Conservation (phyloP, 805 yeast species). For the Spathaspora gorwiae region DNA sequence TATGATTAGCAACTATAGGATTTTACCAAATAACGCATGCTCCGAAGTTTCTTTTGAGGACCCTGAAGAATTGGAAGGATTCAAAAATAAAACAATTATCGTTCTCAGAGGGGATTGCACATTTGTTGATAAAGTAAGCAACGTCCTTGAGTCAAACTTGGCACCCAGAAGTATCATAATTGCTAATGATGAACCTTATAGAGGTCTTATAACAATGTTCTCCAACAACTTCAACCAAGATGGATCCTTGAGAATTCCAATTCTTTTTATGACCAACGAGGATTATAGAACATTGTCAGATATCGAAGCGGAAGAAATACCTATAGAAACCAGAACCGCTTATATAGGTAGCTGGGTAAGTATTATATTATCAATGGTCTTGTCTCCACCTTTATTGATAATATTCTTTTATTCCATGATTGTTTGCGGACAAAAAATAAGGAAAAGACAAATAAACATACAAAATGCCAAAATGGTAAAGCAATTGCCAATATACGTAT, state of each 20-base stretch:
- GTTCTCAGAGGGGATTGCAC: conserved; percentile 50
- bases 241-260: conserved; percentile 39
- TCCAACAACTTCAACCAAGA: conserved; percentile 42
- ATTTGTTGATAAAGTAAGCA: conserved; percentile 47
- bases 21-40: conserved; percentile 30
- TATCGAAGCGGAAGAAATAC: conserved; percentile 4
- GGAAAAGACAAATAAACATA: conserved; percentile 21
- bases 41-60: conserved; percentile 6
- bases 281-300: conserved; percentile 26
- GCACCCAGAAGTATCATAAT: conserved; percentile 49
- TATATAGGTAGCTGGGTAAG: conserved; percentile 35
- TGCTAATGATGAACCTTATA: conserved; percentile 47
- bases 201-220: conserved; percentile 53
- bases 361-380: conserved; percentile 36
- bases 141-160: conserved; percentile 32
- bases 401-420: conserved; percentile 29
- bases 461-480: conserved; percentile 30
- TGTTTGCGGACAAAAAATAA: conserved; percentile 23
- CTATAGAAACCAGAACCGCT: conserved; percentile 25
- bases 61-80: conserved; percentile 5
- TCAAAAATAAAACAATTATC: conserved; percentile 22
- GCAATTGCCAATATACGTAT: conserved; percentile 35
- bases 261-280: conserved; percentile 47
- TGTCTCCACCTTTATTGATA: conserved; percentile 40
- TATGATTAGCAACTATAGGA: conserved; percentile 20